These are phyloP conservation scores for Paradendryphiella salina DNA, from an alignment of 2,329 filamentous ascomycete genomes.

Conservation along the genomic window DNA sequence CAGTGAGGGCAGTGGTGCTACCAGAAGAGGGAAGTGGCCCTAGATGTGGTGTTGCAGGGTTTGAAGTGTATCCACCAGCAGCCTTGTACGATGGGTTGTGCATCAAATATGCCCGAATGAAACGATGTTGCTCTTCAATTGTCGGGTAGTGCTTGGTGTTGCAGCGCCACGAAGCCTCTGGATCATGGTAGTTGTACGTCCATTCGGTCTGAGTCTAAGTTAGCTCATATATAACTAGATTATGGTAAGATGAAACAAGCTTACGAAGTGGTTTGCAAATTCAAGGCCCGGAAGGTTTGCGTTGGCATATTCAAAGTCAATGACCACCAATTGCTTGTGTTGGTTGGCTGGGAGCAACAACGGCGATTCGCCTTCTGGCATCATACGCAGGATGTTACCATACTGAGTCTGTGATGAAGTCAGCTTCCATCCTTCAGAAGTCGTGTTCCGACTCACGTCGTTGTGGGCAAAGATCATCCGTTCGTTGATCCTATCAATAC, in stretches of 20 bases:
- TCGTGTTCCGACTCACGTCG: constrained; percentile 65
- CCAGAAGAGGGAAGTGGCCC: constrained; percentile 38
- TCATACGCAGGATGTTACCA: constrained; percentile 86
- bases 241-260: constrained; percentile 24
- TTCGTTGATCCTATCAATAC: constrained; percentile 66
- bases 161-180: constrained; percentile 66
- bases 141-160: constrained; percentile 73
- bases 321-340: constrained; percentile 94
- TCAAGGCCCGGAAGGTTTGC: constrained; percentile 85
- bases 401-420: constrained; percentile 77
- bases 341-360: constrained; percentile 86
- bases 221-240: background rate
- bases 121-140: constrained; percentile 77
- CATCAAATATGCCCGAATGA: constrained; percentile 82
- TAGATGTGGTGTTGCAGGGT: constrained; percentile 43
- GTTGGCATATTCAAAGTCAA: constrained; percentile 96
- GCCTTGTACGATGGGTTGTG: constrained; percentile 72
- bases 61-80: constrained; percentile 57
- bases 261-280: constrained; percentile 94
- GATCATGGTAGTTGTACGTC: constrained; percentile 95
- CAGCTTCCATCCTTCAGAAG: constrained; percentile 1
- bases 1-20: constrained; percentile 40
- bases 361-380: constrained; percentile 73
- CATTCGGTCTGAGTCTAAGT: constrained; percentile 70
- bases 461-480: constrained; percentile 94